phyloP scores from a whole-genome alignment of 495 filamentous ascomycete species.

The Corynascus novoguineensis region DNA sequence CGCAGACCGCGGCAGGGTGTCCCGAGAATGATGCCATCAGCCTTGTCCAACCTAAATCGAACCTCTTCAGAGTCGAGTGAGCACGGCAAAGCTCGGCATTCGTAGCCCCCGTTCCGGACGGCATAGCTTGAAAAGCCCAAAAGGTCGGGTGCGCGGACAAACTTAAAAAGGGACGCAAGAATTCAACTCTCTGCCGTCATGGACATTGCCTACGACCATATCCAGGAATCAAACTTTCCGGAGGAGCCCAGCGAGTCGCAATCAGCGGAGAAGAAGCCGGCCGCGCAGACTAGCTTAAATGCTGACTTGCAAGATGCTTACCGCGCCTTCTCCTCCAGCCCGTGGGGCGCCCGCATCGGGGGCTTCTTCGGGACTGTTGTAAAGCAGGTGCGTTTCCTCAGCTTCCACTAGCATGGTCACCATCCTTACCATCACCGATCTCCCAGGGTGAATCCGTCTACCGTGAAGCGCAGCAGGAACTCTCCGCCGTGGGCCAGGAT shows the following conservation, averaged over 20 bases:
- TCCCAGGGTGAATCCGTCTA: constrained; percentile 76
- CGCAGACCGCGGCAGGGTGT: constrained; percentile 1
- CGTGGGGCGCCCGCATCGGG: constrained; percentile 84
- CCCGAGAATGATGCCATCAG: constrained; percentile 15
- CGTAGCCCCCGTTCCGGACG: neutral
- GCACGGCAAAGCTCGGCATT: neutral
- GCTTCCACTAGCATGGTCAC: neutral
- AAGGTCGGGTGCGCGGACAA: neutral
- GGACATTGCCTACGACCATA: constrained; percentile 97
- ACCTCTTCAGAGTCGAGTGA: neutral
- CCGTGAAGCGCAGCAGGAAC: constrained; percentile 75
- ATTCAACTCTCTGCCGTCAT: constrained; percentile 48
- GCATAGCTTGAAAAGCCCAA: neutral
- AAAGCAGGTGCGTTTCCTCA: constrained; percentile 58
- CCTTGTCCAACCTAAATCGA: constrained; percentile 13
- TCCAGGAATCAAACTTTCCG: constrained; percentile 73
- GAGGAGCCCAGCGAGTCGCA: constrained; percentile 48
- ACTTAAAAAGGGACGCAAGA: neutral
- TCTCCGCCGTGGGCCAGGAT: constrained; percentile 68
- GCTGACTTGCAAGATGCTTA: constrained; percentile 92
- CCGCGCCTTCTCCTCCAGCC: constrained; percentile 81
- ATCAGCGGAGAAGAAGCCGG: constrained; percentile 39
- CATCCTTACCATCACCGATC: constrained; percentile 4
- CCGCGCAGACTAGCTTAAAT: constrained; percentile 61
- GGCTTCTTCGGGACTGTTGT: constrained; percentile 84